Conservation (phyloP, 1,139 yeast species). For the Geotrichum histeridarum region DNA sequence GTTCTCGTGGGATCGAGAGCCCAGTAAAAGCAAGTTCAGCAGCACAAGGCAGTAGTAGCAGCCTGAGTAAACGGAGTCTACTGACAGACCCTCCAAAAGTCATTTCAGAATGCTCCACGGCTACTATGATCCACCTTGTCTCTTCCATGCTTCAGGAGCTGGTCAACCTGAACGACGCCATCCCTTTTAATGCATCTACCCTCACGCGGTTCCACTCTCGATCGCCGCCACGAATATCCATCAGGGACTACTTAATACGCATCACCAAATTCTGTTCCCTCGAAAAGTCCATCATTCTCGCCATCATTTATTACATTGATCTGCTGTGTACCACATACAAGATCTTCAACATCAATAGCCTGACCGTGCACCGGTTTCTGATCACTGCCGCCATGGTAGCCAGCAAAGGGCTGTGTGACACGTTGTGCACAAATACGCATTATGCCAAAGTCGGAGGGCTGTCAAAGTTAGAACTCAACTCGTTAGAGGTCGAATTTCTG, state of each 20-base stretch:
- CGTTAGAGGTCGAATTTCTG: conserved; percentile 82
- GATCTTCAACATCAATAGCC: conserved; percentile 74
- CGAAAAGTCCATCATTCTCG: conserved; percentile 72
- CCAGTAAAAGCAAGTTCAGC: no score
- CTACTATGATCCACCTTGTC: conserved; percentile 64
- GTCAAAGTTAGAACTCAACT: conserved; percentile 74
- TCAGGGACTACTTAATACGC: conserved; percentile 69
- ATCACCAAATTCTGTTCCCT: conserved; percentile 78
- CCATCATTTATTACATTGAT: conserved; percentile 88
- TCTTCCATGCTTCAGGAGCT: conserved; percentile 76
- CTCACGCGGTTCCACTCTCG: conserved; percentile 89
- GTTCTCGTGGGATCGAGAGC: no score
- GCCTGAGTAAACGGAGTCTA: no score
- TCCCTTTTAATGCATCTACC: conserved; percentile 42
- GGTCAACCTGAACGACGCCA: conserved; percentile 59
- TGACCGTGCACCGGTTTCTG: conserved; percentile 88
- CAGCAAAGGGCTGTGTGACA: conserved; percentile 88
- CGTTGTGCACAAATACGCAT: conserved; percentile 87
- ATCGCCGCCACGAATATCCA: conserved; percentile 83
- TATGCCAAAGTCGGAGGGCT: conserved; percentile 97
- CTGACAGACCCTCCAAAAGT: conserved; percentile 19
- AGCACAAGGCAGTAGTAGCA: no score
- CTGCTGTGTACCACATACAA: conserved; percentile 73
- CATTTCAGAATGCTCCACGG: conserved; percentile 61
- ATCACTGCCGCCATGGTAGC: conserved; percentile 89